phyloP scores from a whole-genome alignment of 306 rosid genomes.

The Corylus americana region DNA sequence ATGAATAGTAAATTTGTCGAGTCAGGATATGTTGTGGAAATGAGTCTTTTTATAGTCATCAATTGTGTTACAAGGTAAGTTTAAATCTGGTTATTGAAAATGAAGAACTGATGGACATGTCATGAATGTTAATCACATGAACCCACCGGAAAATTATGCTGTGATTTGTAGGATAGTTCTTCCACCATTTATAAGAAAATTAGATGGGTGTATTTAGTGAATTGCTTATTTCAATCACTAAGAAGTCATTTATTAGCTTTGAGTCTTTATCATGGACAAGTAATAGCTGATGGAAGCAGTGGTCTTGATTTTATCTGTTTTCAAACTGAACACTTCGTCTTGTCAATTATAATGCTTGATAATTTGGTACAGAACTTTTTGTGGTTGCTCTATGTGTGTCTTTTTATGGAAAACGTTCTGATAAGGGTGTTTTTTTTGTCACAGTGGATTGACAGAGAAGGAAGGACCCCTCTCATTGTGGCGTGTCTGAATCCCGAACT shows the following conservation, averaged over 20 bases:
- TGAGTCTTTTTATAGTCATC: not conserved
- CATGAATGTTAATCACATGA: not conserved
- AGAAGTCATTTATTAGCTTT: not conserved
- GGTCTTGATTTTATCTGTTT: not conserved
- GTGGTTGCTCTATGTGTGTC: not conserved
- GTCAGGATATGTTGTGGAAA: not conserved
- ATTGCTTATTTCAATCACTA: not conserved
- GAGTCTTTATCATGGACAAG: not conserved
- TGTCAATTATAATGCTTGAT: not conserved
- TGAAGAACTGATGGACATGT: not conserved
- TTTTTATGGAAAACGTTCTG: not conserved
- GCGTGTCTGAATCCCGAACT: slow-evolving; percentile 22
- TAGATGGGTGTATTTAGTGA: not conserved
- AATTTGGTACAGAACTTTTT: not conserved
- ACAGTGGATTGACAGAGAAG: slow-evolving; percentile 25
- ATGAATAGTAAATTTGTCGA: not conserved
- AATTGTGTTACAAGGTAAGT: not conserved
- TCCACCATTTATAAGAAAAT: not conserved
- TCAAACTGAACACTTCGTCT: not conserved
- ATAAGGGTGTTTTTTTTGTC: not conserved
- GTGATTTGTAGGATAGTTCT: not conserved
- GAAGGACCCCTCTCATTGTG: slow-evolving; percentile 25
- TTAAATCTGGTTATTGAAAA: not conserved
- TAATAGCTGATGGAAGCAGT: not conserved
- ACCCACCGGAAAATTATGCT: not conserved